These are phyloP conservation scores for Apodospora peruviana DNA, from an alignment of 495 filamentous ascomycete genomes.

Conservation along the genomic window DNA sequence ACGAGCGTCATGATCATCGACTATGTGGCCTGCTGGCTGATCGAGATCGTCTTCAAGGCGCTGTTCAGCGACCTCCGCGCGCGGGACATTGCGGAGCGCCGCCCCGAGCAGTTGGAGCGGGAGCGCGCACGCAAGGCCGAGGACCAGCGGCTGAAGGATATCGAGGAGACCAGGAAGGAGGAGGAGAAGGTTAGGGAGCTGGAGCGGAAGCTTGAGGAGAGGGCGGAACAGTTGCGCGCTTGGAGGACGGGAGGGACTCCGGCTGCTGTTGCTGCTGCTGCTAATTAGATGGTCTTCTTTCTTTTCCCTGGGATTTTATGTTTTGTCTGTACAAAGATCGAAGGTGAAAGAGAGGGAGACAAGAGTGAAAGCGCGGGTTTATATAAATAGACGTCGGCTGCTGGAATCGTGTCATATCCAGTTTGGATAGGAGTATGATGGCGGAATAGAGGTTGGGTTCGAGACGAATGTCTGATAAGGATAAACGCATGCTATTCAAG, in stretches of 20 bases:
- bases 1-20: conserved; percentile 83
- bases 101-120: conserved; percentile 79
- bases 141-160: conserved; percentile 52
- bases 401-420: too few species aligned
- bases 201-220: conserved; percentile 40
- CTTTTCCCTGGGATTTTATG: too few species aligned
- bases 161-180: conserved; percentile 45
- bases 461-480: too few species aligned
- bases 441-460: too few species aligned
- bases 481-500: too few species aligned
- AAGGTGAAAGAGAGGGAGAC: too few species aligned
- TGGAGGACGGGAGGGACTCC: conserved; percentile 13
- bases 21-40: conserved; percentile 79
- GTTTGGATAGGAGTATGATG: too few species aligned
- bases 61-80: conserved; percentile 89
- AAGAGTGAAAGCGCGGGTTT: too few species aligned
- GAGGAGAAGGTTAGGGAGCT: conserved; percentile 49
- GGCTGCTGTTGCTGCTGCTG: too few species aligned
- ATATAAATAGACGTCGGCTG: too few species aligned
- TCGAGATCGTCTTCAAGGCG: conserved; percentile 82
- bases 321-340: too few species aligned
- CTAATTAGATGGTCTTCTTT: too few species aligned
- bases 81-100: conserved; percentile 84
- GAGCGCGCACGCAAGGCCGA: conserved; percentile 62
- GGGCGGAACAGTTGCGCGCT: conserved; percentile 26